Evolutionary conservation across 441 rosid genomes (phyloP).

Genomic region (Eruca vesicaria): DNA sequence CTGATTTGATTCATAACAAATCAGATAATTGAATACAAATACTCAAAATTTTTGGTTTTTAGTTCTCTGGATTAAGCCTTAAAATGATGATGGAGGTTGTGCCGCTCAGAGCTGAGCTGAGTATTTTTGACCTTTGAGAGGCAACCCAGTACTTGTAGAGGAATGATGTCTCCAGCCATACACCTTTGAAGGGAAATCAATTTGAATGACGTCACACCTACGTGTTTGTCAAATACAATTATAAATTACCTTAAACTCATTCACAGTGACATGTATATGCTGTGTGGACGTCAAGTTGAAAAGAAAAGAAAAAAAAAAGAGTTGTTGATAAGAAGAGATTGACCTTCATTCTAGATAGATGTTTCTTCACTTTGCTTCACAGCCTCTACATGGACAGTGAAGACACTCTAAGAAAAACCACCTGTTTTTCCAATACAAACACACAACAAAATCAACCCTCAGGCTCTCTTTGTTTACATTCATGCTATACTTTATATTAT

Average conservation of each 20-base stretch:
- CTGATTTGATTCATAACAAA: neutral
- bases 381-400: neutral
- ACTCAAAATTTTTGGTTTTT: neutral
- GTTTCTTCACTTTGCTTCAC: neutral
- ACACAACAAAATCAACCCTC: neutral
- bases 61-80: neutral
- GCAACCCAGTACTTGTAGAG: neutral
- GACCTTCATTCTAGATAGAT: neutral
- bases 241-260: neutral
- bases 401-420: neutral
- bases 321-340: neutral
- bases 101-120: too few species aligned
- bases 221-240: neutral
- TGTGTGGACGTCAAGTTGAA: neutral
- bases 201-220: neutral
- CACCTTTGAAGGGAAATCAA: neutral
- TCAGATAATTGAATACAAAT: neutral
- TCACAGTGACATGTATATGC: neutral
- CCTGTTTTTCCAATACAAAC: neutral
- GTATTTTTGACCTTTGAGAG: too few species aligned
- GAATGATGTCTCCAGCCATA: neutral
- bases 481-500: too few species aligned
- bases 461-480: too few species aligned
- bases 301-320: too few species aligned
- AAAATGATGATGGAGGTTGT: neutral